These are phyloP conservation scores for Dissoconium aciculare DNA, from an alignment of 2,329 filamentous ascomycete species.

Conservation along the genomic window DNA sequence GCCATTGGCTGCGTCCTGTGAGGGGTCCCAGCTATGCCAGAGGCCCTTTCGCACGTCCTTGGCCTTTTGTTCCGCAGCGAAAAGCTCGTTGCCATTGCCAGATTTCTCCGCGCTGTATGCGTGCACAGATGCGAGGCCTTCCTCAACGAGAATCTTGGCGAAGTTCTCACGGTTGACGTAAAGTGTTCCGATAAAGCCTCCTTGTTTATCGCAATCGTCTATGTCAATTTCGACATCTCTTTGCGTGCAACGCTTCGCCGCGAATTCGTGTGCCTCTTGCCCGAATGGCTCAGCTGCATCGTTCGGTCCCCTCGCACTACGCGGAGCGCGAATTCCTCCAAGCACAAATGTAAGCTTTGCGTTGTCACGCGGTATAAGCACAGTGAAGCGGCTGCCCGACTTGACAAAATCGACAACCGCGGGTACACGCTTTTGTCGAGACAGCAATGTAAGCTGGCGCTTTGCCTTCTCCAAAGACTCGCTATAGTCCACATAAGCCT, in stretches of 20 bases:
- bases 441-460: slow-evolving; percentile 73
- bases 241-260: slow-evolving; percentile 76
- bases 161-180: slow-evolving; percentile 94
- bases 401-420: slow-evolving; percentile 96
- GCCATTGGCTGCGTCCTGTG: slow-evolving; percentile 51
- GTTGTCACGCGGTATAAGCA: slow-evolving; percentile 81
- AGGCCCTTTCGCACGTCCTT: slow-evolving; percentile 79
- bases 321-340: slow-evolving; percentile 78
- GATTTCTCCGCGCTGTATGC: slow-evolving; percentile 92
- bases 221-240: slow-evolving; percentile 93
- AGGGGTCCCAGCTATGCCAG: slow-evolving; percentile 91
- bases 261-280: slow-evolving; percentile 84
- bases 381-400: slow-evolving; percentile 84
- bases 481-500: slow-evolving; percentile 76
- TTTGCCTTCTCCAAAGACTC: slow-evolving; percentile 91
- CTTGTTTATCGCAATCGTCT: slow-evolving; percentile 86
- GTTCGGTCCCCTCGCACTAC: slow-evolving; percentile 63
- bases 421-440: slow-evolving; percentile 81
- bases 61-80: slow-evolving; percentile 72
- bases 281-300: slow-evolving; percentile 87
- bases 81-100: slow-evolving; percentile 73
- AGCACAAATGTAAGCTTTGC: slow-evolving; percentile 91
- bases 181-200: slow-evolving; percentile 89
- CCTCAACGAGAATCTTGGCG: slow-evolving; percentile 81
- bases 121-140: slow-evolving; percentile 84